Percentiles rank a stretch among this genome's conserved stretches.
Conservation (phyloP, 192 early-diverging fungal genomes). For the Dissophora globulifera region DNA sequence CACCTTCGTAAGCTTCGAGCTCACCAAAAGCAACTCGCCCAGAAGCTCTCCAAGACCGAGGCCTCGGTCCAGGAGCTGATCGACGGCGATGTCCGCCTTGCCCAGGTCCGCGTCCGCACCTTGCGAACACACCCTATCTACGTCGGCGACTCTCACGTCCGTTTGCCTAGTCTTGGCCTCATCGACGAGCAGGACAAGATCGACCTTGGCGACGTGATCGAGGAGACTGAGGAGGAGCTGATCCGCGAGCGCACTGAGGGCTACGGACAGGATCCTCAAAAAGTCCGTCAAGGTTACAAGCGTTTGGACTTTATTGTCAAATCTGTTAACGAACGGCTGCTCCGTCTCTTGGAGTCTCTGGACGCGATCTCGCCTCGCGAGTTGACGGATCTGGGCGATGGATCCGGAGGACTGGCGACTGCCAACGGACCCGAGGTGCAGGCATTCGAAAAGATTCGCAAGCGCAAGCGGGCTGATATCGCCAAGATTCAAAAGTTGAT, state of each 20-base stretch:
- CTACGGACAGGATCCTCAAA: constrained; percentile 19
- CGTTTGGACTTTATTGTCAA: constrained; percentile 37
- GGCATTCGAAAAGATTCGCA: constrained; percentile 46
- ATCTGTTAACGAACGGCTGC: constrained; percentile 25
- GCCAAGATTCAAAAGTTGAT: constrained; percentile 37
- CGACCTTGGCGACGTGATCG: constrained; percentile 9
- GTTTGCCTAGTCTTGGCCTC: constrained; percentile 11
- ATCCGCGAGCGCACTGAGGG: constrained; percentile 32
- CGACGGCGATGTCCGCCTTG: constrained; percentile 32
- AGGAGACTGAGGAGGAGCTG: constrained; percentile 36
- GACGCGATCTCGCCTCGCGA: constrained; percentile 46
- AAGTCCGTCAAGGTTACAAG: constrained; percentile 42
- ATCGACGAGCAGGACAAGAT: constrained; percentile 29
- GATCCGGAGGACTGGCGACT: constrained; percentile 19
- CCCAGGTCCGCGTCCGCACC: constrained; percentile 37
- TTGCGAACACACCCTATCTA: constrained; percentile 23
- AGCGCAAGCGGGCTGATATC: constrained; percentile 27
- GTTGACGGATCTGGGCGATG: constrained; percentile 44
- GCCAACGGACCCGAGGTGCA: constrained; percentile 25
- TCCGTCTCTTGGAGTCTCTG: constrained; percentile 27
- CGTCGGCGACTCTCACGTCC: constrained; percentile 22
- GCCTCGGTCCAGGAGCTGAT: constrained; percentile 11
- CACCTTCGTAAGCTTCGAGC: constrained; percentile 28
- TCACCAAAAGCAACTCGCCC: constrained; percentile 22
- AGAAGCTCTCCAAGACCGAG: constrained; percentile 24